Conservation (phyloP, 23 red algal species). For the Cyanidiococcus yangmingshanensis region DNA sequence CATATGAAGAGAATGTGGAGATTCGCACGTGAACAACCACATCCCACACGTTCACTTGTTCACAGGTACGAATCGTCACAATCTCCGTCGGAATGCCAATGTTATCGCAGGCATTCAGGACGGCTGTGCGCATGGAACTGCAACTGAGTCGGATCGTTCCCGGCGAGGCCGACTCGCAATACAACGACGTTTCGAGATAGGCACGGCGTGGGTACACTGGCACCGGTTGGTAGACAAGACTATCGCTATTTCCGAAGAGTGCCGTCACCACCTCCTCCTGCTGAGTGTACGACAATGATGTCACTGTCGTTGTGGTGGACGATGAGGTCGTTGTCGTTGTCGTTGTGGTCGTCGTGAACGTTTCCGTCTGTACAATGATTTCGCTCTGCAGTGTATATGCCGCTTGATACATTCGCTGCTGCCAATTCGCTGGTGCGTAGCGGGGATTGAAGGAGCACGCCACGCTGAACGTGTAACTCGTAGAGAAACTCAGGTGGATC, state of each 20-base stretch:
- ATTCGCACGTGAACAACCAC: constrained; percentile 12
- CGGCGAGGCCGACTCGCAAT: constrained; percentile 5
- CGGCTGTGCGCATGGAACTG: not conserved
- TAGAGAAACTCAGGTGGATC: not conserved
- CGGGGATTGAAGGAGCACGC: not conserved
- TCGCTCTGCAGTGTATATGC: constrained; percentile 6
- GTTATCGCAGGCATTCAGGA: not conserved
- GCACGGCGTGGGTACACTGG: not conserved
- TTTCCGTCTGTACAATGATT: not conserved
- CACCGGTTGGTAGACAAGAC: constrained; percentile 15
- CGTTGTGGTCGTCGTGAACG: not conserved
- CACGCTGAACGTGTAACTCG: constrained; percentile 13
- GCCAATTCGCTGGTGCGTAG: constrained; percentile 11
- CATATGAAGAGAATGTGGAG: not conserved
- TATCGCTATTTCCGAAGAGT: not conserved
- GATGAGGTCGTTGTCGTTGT: not conserved
- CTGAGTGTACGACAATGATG: not conserved
- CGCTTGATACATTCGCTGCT: constrained; percentile 14
- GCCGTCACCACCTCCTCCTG: not conserved
- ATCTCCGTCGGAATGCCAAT: constrained; percentile 12
- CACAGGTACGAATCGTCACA: constrained; percentile 1
- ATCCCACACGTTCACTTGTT: constrained; percentile 9
- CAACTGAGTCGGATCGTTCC: not conserved
- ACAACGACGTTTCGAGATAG: not conserved
- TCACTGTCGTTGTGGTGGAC: not conserved